Conservation (phyloP, 495 filamentous ascomycete genomes). For the Tuber umbilicatum region DNA sequence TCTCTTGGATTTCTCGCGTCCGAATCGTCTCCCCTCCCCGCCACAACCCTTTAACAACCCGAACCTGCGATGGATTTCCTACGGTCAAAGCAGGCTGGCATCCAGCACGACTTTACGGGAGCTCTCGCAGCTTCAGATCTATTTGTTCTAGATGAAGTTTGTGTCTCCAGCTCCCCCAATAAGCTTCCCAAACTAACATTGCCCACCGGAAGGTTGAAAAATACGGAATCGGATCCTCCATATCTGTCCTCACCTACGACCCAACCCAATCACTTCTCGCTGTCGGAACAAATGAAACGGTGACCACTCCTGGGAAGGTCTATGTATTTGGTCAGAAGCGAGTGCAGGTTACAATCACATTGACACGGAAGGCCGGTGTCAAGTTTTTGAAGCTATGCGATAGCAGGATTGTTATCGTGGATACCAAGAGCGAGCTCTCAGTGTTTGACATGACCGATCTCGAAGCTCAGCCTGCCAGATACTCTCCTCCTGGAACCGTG, state of each 20-base stretch:
- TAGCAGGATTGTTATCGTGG: conserved; percentile 60
- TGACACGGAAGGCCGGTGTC: conserved; percentile 62
- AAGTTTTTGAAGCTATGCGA: conserved; percentile 64
- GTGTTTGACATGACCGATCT: conserved; percentile 60
- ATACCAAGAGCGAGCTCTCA: conserved; percentile 72
- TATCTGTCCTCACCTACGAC: conserved; percentile 73
- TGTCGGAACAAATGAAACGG: conserved; percentile 78
- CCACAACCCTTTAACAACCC: neutral
- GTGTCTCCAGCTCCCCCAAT: conserved; percentile 17
- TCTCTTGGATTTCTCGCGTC: neutral
- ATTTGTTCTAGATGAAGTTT: conserved; percentile 75
- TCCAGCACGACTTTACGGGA: conserved; percentile 63
- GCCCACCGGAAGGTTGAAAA: conserved; percentile 54
- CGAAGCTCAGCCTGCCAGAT: conserved; percentile 43
- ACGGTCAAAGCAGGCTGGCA: conserved; percentile 83
- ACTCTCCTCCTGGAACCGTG: conserved; percentile 66
- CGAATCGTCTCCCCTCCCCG: neutral
- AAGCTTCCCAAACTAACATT: conserved; percentile 34
- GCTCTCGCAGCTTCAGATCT: conserved; percentile 66
- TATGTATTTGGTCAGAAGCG: conserved; percentile 84
- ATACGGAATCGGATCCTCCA: conserved; percentile 76
- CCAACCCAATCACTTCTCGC: conserved; percentile 89
- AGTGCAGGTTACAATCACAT: conserved; percentile 60
- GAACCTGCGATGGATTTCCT: conserved; percentile 53
- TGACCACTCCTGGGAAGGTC: conserved; percentile 71